Evolutionary conservation across 352 stramenopile genomes (phyloP).

Genomic region (Pythium aristosporum): DNA sequence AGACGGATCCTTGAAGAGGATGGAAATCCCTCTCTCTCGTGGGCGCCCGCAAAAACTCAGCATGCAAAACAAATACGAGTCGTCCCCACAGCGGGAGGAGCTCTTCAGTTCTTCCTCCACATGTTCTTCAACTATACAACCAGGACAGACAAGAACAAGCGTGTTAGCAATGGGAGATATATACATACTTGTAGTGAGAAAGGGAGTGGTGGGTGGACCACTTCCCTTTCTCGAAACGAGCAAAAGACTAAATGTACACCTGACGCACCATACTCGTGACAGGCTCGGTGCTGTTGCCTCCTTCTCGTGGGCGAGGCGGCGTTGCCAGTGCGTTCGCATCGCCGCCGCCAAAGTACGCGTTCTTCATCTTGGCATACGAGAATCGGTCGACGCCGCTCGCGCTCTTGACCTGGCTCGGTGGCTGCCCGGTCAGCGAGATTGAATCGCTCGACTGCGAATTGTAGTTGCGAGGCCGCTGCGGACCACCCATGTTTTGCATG

Average conservation of each 20-base stretch:
- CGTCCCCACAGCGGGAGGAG: not conserved
- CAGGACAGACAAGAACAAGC: not conserved
- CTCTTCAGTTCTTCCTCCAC: constrained; percentile 79
- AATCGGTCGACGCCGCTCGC: constrained; percentile 30
- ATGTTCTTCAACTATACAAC: constrained; percentile 69
- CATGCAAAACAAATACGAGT: not conserved
- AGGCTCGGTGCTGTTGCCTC: constrained; percentile 12
- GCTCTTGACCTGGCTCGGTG: constrained; percentile 20
- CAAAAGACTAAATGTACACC: constrained; percentile 21
- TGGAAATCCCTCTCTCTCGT: not conserved
- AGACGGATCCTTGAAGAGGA: constrained; percentile 13
- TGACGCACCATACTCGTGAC: constrained; percentile 31
- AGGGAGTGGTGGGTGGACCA: not conserved
- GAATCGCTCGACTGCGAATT: constrained; percentile 17
- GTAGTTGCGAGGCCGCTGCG: constrained; percentile 13
- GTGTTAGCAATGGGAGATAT: not conserved
- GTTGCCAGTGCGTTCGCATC: constrained; percentile 24
- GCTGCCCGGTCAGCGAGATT: constrained; percentile 1
- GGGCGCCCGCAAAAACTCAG: not conserved
- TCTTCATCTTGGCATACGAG: constrained; percentile 32
- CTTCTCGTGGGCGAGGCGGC: constrained; percentile 17
- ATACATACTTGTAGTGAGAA: constrained; percentile 5
- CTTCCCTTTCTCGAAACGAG: too few species aligned
- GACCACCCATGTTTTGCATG: constrained; percentile 2
- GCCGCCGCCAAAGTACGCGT: constrained; percentile 28